Percentiles rank a stretch among this genome's conserved stretches.
Conservation (phyloP, 139 green algal species). For the Pseudopediastrum boryanum region DNA sequence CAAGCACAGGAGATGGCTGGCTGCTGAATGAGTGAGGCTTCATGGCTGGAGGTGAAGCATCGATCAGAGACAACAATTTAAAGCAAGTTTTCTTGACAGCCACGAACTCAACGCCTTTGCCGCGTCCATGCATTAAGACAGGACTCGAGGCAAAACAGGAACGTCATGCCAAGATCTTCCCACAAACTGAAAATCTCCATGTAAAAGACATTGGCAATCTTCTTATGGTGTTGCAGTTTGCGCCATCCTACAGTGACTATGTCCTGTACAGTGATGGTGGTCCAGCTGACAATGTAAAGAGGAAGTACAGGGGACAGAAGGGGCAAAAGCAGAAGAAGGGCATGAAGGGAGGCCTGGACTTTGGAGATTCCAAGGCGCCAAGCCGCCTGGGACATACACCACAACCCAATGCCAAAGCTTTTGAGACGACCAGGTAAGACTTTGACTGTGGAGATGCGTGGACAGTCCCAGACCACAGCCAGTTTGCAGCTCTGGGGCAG, state of each 20-base stretch:
- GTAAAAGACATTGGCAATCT: not conserved
- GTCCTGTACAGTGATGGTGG: constrained; percentile 87
- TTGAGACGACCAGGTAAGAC: not conserved
- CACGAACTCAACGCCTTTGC: no score
- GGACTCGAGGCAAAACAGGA: no score
- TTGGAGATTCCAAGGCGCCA: not conserved
- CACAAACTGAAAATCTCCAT: no score
- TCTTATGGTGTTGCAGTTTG: constrained; percentile 69
- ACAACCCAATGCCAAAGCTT: not conserved
- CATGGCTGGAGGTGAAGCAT: no score
- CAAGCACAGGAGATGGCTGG: no score
- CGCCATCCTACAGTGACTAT: constrained; percentile 91
- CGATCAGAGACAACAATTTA: no score
- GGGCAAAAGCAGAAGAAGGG: not conserved
- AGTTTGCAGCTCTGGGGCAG: no score
- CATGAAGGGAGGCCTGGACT: not conserved
- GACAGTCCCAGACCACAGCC: no score
- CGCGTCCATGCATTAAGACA: no score
- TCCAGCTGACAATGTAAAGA: constrained; percentile 63
- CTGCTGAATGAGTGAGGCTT: no score
- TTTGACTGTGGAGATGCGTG: not conserved
- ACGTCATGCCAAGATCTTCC: no score
- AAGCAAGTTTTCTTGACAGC: no score
- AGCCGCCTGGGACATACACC: not conserved
- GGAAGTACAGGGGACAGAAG: constrained; percentile 57